Conservation (phyloP, 75 land plant species). For the Cunninghamia lanceolata region DNA sequence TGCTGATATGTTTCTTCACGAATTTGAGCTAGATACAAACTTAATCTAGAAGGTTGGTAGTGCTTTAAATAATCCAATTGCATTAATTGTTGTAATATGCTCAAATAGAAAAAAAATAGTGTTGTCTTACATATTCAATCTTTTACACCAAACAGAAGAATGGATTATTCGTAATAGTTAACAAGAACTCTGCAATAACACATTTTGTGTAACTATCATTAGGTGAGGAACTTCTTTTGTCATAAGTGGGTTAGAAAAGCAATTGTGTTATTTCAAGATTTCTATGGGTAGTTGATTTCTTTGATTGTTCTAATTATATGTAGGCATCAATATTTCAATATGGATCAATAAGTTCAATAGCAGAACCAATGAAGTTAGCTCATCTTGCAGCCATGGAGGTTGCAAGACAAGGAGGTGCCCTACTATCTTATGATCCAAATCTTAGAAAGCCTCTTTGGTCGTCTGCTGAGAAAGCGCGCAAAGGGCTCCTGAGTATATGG, state of each 20-base stretch:
- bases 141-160: not conserved
- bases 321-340: too few relatives aligned
- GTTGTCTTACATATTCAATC: not conserved
- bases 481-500: too few relatives aligned
- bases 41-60: conserved; percentile 39
- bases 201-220: too few relatives aligned
- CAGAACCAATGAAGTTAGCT: conserved; percentile 70
- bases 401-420: conserved; percentile 51
- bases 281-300: not conserved
- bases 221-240: not conserved
- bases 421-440: conserved; percentile 85
- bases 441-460: conserved; percentile 77
- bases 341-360: conserved; percentile 81
- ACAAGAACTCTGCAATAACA: not conserved
- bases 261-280: too few relatives aligned
- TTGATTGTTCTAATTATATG: not conserved
- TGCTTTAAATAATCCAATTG: not conserved
- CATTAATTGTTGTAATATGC: conserved; percentile 12
- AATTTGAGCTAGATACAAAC: conserved; percentile 50
- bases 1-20: conserved; percentile 69
- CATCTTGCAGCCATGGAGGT: conserved; percentile 62
- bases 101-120: conserved; percentile 11
- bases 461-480: too few relatives aligned
- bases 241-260: too few relatives aligned
- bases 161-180: too few relatives aligned